Conservation (phyloP, 768 basidiomycete species). For the Exidia glandulosa region DNA sequence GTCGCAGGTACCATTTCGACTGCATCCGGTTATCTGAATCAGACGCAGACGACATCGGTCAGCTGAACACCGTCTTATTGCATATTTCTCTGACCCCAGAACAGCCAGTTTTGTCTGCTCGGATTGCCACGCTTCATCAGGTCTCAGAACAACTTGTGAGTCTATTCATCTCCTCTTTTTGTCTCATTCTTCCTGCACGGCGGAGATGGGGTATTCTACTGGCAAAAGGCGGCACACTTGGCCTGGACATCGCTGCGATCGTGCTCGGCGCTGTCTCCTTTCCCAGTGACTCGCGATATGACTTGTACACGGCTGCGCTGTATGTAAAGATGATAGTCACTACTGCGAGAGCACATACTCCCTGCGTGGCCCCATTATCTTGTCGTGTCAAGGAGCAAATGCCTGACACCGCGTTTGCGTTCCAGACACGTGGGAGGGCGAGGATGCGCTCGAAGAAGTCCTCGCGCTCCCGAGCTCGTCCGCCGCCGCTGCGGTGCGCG, state of each 20-base stretch:
- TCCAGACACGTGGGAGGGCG: constrained; percentile 65
- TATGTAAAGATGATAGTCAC: no score
- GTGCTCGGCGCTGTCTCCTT: no score
- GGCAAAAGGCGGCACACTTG: no score
- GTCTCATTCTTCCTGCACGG: constrained; percentile 9
- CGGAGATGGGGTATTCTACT: no score
- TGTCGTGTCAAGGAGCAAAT: background rate
- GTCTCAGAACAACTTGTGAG: constrained; percentile 68
- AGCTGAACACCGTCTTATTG: constrained; percentile 19
- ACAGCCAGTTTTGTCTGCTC: constrained; percentile 51
- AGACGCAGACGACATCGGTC: constrained; percentile 70
- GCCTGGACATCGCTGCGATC: no score
- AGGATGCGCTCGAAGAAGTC: constrained; percentile 42
- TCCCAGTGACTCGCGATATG: no score
- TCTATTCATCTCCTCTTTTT: no score
- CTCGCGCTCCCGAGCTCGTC: constrained; percentile 14
- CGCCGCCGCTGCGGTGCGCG: constrained; percentile 16
- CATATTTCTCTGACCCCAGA: background rate
- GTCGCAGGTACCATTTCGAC: constrained; percentile 68
- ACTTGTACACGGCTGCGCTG: no score
- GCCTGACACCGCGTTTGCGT: constrained; percentile 1
- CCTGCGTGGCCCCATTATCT: no score
- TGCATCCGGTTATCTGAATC: constrained; percentile 54
- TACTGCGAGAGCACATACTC: no score
- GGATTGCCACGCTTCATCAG: constrained; percentile 48